Evolutionary conservation across 1,284 basidiomycete genomes (phyloP), one percentile per base, ranked within the genome.

Genomic region (Boletus semigastroideus): DNA sequence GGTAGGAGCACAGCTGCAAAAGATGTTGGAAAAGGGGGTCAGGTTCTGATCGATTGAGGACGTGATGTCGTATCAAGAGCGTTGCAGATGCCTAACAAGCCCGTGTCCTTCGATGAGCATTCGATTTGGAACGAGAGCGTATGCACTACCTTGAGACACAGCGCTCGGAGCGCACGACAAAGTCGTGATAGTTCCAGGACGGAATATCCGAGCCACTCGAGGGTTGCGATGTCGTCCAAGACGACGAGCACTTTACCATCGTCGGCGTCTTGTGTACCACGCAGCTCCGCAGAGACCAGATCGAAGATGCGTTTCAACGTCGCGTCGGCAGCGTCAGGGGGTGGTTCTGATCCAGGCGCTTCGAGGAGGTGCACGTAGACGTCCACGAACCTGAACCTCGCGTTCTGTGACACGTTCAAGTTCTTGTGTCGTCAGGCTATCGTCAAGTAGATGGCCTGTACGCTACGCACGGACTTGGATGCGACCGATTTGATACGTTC

Each of bases 141-240:
- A 42, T 17, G 37, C 30, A 61, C n/a, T 50, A 84, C 87, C 75
- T 79, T 79, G 3, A 72, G 59, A 64, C 84, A 87, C 8, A 77
- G 50, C 1, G 77, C 77, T 30, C 72, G 69, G 4, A 90, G 61
- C 0, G 84, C 84, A 38, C 87, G 79, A 40, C 72, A 60, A 55
- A 90, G 83, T 9, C 79, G 76, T 8, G 66, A 68, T 31, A 87
- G 59, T 31, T 84, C 81, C 11, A 75, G 49, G 0, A 65, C 49
- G 1, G 80, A 63, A 49, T 80, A 69, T 3, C 86, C 87, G 13
- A 84, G 77, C 86, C 87, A 90, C 60, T 85, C 79, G 1, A 89
- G 72, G 31, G 77, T 72, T 0, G 83, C 67, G 37, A 88, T 70
- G 52, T 87, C 85, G 57, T 90, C 88, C 13, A 90, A 60, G 38